Base-by-base conservation (phyloP, 495 filamentous ascomycete genomes). In the Neurospora tetraspora region DNA sequence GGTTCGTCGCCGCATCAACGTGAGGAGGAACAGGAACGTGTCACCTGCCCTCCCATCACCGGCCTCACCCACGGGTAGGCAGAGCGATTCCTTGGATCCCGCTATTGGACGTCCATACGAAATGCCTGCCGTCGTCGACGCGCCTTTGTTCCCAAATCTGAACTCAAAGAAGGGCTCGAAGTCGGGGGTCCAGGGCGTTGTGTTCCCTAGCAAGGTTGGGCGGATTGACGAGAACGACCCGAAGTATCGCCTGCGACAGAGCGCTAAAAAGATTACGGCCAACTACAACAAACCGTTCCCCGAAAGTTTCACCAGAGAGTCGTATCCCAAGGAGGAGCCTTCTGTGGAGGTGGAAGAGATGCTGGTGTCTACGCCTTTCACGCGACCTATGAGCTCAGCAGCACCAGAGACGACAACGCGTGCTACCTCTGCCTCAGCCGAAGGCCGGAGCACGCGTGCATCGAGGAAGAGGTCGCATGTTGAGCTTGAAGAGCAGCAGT, bases 401-500 rank as follows among this genome's bases (percentile, higher is more conserved):
- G 65, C 37, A n/a, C 18, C 27, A 27, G 43, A 69, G 39, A 40
- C 72, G 59, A 70, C 36, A 69, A 71, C 73, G 36, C 78, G 78
- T 27, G 40, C 73, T 20, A 77, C 77, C 3, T 76, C 79, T 2
- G 72, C 71, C 10, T 73, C 75, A 12, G 68, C 78, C 40, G 74
- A 79, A 31, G 77, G 77, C 18, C 77, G 78, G n/a, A 81, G 75
- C 75, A 82, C 79, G 18, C 78, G 80, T 34, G 79, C 79, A 14
- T 78, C 84, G 65, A 81, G 81, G 59, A 86, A 85, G 78, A 75
- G 83, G 70, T 77, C 83, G 7, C 78, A 83, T 79, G 84, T 85
- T 69, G 84, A 85, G 8, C 68, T 82, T n/a, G 84, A 85, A 39
- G 81, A 83, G 38, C 78, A 81, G 75, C 74, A 31, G 53, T 65